phyloP scores from a whole-genome alignment of 176 grass and related monocot species.

The Triticum turgidum region DNA sequence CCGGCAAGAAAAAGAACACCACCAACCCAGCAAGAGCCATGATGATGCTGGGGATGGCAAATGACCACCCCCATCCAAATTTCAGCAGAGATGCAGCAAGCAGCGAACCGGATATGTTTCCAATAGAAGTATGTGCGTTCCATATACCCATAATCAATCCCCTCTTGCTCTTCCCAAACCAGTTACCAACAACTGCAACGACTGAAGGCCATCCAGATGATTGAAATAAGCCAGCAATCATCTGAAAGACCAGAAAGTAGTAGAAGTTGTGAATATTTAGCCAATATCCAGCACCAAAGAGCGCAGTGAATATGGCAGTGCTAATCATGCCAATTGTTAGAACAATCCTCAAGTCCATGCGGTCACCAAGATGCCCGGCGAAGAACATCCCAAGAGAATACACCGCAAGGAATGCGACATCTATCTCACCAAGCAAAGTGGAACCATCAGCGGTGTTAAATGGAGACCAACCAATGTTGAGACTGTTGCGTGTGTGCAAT shows the following conservation, averaged over 20 bases:
- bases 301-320: conserved; percentile 66
- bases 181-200: conserved; percentile 79
- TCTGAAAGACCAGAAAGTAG: conserved; percentile 77
- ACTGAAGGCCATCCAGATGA: conserved; percentile 86
- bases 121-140: conserved; percentile 85
- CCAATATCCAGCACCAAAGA: conserved; percentile 84
- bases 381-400: conserved; percentile 88
- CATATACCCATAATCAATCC: conserved; percentile 90
- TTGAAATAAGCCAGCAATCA: conserved; percentile 79
- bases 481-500: conserved; percentile 10
- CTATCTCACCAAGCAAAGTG: conserved; percentile 59
- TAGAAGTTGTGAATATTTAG: conserved; percentile 72
- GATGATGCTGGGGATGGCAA: conserved; percentile 68
- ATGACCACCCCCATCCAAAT: conserved; percentile 90
- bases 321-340: conserved; percentile 81
- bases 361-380: conserved; percentile 74
- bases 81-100: conserved; percentile 73
- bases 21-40: conserved; percentile 58
- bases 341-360: conserved; percentile 74
- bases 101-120: conserved; percentile 80
- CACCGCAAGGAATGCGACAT: conserved; percentile 73
- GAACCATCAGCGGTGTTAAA: conserved; percentile 62
- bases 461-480: conserved; percentile 55
- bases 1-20: conserved; percentile 63
- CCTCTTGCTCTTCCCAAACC: conserved; percentile 87